Percentiles rank a stretch among this genome's conserved stretches.
Conservation (phyloP, 768 basidiomycete genomes). For the Coprinellus micaceus region DNA sequence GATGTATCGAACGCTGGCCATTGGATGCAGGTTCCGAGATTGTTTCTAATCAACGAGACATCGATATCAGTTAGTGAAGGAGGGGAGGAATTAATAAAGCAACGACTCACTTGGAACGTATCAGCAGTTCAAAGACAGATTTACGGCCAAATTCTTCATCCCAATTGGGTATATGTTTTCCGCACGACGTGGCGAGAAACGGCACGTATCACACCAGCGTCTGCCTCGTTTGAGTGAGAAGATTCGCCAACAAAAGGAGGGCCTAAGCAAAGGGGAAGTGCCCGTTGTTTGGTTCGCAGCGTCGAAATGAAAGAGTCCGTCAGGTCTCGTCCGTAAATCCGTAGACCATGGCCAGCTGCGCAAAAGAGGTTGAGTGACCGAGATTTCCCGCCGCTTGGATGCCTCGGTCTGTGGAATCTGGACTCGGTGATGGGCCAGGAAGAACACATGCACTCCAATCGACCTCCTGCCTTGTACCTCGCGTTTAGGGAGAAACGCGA, state of each 20-base stretch:
- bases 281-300: neutral
- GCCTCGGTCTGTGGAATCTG: no score
- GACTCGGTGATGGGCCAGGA: no score
- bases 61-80: neutral
- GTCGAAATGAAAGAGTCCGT: no score
- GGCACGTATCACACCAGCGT: neutral
- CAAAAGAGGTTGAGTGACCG: no score
- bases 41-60: constrained; percentile 6
- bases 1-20: constrained; percentile 1
- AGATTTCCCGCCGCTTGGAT: no score
- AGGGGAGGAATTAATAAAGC: neutral
- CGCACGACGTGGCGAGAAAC: no score
- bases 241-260: neutral
- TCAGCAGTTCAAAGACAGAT: no score
- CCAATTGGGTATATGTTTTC: neutral
- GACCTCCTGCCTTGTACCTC: neutral
- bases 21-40: constrained; percentile 9
- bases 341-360: no score
- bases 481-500: neutral
- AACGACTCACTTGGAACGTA: neutral
- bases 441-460: no score
- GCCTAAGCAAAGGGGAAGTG: neutral
- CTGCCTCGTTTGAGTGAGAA: neutral
- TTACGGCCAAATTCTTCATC: neutral
- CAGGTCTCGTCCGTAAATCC: no score